Percentiles rank a stretch among this genome's conserved stretches.
These are phyloP conservation scores for Prunus padus DNA, from an alignment of 306 rosid genomes.

Conservation along the genomic window DNA sequence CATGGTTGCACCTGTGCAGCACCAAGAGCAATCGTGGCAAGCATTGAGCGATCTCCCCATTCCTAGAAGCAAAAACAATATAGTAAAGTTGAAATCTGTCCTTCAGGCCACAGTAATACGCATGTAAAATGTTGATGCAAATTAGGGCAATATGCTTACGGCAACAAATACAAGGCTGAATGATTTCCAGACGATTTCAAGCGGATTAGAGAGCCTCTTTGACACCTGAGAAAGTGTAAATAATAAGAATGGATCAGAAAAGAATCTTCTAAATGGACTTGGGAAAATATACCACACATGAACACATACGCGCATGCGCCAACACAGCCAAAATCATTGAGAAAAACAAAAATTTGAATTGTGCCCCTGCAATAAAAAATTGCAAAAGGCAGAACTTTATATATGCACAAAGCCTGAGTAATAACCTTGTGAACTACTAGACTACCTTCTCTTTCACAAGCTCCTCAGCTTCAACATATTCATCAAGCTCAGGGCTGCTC, in stretches of 20 bases:
- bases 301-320: background rate
- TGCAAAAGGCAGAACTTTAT: background rate
- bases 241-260: background rate
- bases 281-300: background rate
- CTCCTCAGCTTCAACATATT: constrained; percentile 84
- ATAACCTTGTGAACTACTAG: background rate
- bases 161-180: constrained; percentile 96
- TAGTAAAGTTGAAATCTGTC: constrained; percentile 14
- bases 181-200: constrained; percentile 87
- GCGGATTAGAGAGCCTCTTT: constrained; percentile 70
- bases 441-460: constrained; percentile 92
- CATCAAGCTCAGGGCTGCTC: constrained; percentile 72
- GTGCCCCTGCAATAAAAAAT: background rate
- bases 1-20: constrained; percentile 83
- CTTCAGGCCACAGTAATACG: background rate
- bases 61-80: constrained; percentile 57
- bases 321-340: background rate
- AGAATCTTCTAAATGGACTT: background rate
- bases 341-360: background rate
- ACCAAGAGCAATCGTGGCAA: constrained; percentile 91
- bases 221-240: constrained; percentile 46
- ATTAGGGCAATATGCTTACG: constrained; percentile 48
- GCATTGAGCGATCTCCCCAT: constrained; percentile 99
- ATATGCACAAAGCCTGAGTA: background rate
- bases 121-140: background rate